These are phyloP conservation scores for Gymnopilus junonius DNA, from an alignment of 768 basidiomycete species.

Conservation along the genomic window DNA sequence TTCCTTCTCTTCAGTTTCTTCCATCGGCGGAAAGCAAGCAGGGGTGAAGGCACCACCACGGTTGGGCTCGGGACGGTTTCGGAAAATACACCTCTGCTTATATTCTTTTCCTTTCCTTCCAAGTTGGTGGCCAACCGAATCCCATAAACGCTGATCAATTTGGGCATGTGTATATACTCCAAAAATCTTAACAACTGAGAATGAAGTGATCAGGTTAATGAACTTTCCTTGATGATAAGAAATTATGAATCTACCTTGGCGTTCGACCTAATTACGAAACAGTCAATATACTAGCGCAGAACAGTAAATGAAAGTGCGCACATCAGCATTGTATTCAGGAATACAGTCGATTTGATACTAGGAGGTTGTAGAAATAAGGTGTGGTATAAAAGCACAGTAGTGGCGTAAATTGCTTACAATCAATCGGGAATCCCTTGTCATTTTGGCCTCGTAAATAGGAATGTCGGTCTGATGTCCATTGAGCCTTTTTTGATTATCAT, in stretches of 20 bases:
- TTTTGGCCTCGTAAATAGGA: conserved; percentile 73
- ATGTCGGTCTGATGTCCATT: conserved; percentile 47
- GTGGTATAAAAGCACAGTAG: background rate
- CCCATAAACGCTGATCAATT: conserved; percentile 41
- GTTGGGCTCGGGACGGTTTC: conserved; percentile 40
- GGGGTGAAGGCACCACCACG: conserved; percentile 49
- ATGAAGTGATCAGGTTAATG: background rate
- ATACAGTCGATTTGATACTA: conserved; percentile 57
- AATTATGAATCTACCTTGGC: conserved; percentile 28
- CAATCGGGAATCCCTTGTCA: conserved; percentile 55
- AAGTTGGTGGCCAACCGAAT: conserved; percentile 41
- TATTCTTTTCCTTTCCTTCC: conserved; percentile 54
- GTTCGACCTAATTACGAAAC: conserved; percentile 25
- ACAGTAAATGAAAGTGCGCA: conserved; percentile 9
- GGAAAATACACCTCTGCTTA: conserved; percentile 45
- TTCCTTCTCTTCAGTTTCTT: conserved; percentile 24
- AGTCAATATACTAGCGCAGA: background rate
- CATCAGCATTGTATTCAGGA: conserved; percentile 38
- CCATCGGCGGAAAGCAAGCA: conserved; percentile 48
- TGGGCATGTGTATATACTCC: conserved; percentile 46
- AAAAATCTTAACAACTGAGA: conserved; percentile 38
- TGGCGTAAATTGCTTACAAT: conserved; percentile 40
- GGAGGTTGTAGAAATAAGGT: background rate
- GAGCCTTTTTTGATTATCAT: conserved; percentile 67
- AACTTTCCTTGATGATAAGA: background rate